Evolutionary conservation across 2,329 filamentous ascomycete genomes (phyloP).

Genomic region (Sporothrix protearum): DNA sequence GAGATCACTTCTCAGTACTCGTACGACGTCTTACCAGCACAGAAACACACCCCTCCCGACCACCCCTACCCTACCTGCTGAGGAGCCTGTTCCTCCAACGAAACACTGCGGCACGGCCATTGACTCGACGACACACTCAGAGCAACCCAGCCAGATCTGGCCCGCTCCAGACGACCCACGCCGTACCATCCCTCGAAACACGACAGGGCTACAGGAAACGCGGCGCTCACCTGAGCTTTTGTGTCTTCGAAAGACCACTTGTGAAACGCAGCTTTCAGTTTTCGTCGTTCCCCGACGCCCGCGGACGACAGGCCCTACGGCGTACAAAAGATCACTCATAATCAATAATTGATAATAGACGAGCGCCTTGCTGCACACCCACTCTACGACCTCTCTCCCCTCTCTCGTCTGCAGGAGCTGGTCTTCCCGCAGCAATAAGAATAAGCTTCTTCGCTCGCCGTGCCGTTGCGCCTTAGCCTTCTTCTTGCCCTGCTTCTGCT

Average conservation of each 20-base stretch:
- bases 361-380: neutral
- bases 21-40: neutral
- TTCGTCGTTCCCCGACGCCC: constrained; percentile 11
- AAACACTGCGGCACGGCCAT: constrained; percentile 12
- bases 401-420: constrained; percentile 20
- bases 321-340: neutral
- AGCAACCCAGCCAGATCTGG: neutral
- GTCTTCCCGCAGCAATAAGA: constrained; percentile 17
- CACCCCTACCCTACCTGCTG: neutral
- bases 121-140: constrained; percentile 12
- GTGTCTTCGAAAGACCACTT: constrained; percentile 15
- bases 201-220: neutral
- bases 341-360: constrained; percentile 6
- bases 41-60: constrained; percentile 6
- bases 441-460: constrained; percentile 15
- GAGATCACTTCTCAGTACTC: neutral
- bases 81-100: too few relatives aligned
- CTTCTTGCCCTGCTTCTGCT: neutral
- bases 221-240: constrained; percentile 7
- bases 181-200: constrained; percentile 11
- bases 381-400: neutral
- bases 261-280: constrained; percentile 21
- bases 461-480: neutral
- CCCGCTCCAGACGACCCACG: constrained; percentile 9
- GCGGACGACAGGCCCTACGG: neutral